Evolutionary conservation across 2,329 filamentous ascomycete genomes (phyloP).

Genomic region (Fusarium marasasianum): DNA sequence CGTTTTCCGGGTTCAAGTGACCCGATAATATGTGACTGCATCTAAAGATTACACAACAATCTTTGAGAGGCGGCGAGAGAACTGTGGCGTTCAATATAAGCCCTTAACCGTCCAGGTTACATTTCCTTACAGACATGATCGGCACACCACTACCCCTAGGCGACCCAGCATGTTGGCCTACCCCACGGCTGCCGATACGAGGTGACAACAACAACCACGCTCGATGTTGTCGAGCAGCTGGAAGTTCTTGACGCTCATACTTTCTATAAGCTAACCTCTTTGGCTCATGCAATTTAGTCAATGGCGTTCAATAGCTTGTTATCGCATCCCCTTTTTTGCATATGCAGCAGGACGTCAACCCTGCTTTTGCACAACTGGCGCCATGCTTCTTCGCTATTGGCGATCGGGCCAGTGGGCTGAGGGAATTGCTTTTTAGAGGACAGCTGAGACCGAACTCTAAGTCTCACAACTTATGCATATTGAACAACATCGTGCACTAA

Average conservation of each 20-base stretch:
- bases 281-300: background rate
- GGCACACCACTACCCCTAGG: conserved; percentile 15
- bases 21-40: conserved; percentile 6
- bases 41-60: conserved; percentile 17
- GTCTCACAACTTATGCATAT: conserved; percentile 27
- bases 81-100: conserved; percentile 28
- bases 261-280: conserved; percentile 21
- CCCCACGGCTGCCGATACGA: conserved; percentile 30
- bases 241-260: conserved; percentile 8
- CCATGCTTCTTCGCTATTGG: conserved; percentile 15
- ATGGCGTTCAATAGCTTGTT: conserved; percentile 19
- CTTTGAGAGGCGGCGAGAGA: conserved; percentile 5
- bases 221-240: conserved; percentile 5
- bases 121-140: conserved; percentile 26
- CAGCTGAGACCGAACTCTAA: conserved; percentile 16
- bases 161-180: conserved; percentile 26
- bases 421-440: background rate
- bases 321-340: conserved; percentile 14
- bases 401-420: background rate
- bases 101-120: conserved; percentile 28
- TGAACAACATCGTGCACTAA: background rate
- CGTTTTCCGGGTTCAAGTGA: conserved; percentile 14
- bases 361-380: conserved; percentile 7
- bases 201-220: conserved; percentile 16
- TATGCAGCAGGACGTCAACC: background rate